Evolutionary conservation across 768 basidiomycete genomes (phyloP).

Genomic region (Leccinum aurantiacum): DNA sequence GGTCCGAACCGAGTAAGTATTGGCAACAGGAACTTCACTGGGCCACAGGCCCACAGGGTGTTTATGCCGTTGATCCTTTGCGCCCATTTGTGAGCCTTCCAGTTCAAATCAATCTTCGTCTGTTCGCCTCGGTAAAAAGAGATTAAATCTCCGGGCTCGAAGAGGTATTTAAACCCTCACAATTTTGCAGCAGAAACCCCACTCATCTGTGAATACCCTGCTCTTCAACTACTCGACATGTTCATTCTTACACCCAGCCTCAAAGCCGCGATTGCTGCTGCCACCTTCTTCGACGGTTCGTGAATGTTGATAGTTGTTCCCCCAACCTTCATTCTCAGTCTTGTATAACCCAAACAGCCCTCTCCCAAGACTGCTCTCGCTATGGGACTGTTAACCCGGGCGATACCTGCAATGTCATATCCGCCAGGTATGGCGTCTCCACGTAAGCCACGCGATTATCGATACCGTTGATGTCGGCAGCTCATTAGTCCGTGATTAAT

Average conservation of each 20-base stretch:
- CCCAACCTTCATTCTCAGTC: background rate
- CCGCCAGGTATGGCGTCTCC: conserved; percentile 56
- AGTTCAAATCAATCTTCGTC: no score
- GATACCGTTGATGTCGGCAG: background rate
- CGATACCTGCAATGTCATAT: background rate
- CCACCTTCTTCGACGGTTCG: background rate
- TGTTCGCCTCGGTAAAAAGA: no score
- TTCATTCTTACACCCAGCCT: background rate
- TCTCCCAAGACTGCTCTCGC: background rate
- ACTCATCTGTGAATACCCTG: no score
- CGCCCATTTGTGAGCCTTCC: no score
- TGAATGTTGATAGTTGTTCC: background rate
- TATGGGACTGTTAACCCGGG: background rate
- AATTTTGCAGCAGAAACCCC: no score
- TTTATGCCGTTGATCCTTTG: no score
- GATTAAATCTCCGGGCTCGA: no score
- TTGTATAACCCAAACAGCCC: background rate
- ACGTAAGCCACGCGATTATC: conserved; percentile 43
- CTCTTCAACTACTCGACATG: background rate
- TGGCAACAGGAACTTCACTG: no score
- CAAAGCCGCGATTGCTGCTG: background rate
- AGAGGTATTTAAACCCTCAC: no score
- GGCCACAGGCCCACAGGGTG: no score
- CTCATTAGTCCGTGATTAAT: background rate
- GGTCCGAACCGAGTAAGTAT: no score